These are phyloP conservation scores for Agastache rugosa DNA, from an alignment of 257 asterid species.

Conservation along the genomic window DNA sequence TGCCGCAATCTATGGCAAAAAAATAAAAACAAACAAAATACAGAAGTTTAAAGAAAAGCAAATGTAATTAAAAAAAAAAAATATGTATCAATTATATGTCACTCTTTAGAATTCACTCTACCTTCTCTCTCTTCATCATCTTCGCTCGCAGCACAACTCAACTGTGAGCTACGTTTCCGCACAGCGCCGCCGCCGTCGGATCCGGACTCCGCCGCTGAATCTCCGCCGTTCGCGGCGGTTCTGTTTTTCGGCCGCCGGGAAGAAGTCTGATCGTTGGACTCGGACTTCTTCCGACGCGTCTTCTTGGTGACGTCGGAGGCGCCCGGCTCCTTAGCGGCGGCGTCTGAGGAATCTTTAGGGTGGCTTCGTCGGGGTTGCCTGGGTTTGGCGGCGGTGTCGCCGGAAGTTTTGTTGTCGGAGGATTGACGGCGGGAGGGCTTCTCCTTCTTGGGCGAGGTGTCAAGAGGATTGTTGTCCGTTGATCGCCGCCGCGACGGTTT, in stretches of 20 bases:
- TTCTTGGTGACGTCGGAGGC: slow-evolving; percentile 56
- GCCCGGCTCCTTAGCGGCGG: slow-evolving; percentile 35
- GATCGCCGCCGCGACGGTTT: slow-evolving; percentile 59
- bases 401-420: slow-evolving; percentile 25
- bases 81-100: background rate
- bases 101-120: slow-evolving; percentile 41
- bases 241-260: slow-evolving; percentile 42
- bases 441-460: slow-evolving; percentile 21
- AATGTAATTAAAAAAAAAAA: background rate
- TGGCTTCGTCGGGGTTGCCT: slow-evolving; percentile 57
- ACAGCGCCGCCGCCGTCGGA: slow-evolving; percentile 20
- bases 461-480: slow-evolving; percentile 28
- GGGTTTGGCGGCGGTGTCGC: slow-evolving; percentile 44
- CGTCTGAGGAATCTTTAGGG: slow-evolving; percentile 53
- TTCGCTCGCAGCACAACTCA: slow-evolving; percentile 17
- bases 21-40: background rate
- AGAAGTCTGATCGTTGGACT: slow-evolving; percentile 34
- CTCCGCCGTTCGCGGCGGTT: slow-evolving; percentile 32
- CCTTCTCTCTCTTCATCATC: slow-evolving; percentile 39
- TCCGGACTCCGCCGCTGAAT: slow-evolving; percentile 38
- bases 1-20: slow-evolving; percentile 22
- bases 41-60: background rate
- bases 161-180: slow-evolving; percentile 27
- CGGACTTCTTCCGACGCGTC: slow-evolving; percentile 60
- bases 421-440: slow-evolving; percentile 28